Base-by-base conservation (phyloP, 768 basidiomycete species). In the Russula lepida region DNA sequence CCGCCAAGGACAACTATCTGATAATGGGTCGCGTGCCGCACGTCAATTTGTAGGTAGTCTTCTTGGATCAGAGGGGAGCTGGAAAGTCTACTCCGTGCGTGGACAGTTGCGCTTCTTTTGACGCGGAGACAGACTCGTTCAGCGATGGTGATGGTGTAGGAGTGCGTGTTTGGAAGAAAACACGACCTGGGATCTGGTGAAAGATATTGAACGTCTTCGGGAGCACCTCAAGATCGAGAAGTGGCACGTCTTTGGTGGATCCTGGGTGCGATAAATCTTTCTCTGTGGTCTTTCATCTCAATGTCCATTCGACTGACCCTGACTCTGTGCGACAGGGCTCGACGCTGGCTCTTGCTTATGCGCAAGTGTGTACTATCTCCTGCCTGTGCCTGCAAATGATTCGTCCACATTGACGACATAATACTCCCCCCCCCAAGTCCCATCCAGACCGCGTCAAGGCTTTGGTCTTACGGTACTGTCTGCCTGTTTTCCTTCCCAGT, bases 171-270 rank as follows among this genome's bases (percentile, higher is more conserved):
- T 86, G 2, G 86, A 89, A 66, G 86, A 93, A 54, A 98, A 98
- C 73, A 97, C 92, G 2, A 97, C 94, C 5, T 93, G 90, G 91
- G 87, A 92, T 69, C 83, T 95, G 44, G 92, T 98, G 27, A 87
- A 82, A 64, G 95, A 98, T 69, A 84, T 93, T 11, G 95, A 98
- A 71, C 86, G 77, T 68, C 74, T 95, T 27, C 81, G 95, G 59
- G 77, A 86, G 69, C 81, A 88, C 60, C 79, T 98, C 17, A 74
- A 74, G 44, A 79, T 98, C 58, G 85, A 90, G 21, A 90, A 84
- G 69, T 97, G 93, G 94, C 85, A 95, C 59, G 90, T 97, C 28
- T 97, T 98, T 69, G 95, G 95, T 30, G 94, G 94, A 9, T 91
- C 88, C 52, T 95, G 94, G 93, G 89, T 88, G 66, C 53, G 76